phyloP scores from a whole-genome alignment of 345 rosid species.

The Raphanus sativus region DNA sequence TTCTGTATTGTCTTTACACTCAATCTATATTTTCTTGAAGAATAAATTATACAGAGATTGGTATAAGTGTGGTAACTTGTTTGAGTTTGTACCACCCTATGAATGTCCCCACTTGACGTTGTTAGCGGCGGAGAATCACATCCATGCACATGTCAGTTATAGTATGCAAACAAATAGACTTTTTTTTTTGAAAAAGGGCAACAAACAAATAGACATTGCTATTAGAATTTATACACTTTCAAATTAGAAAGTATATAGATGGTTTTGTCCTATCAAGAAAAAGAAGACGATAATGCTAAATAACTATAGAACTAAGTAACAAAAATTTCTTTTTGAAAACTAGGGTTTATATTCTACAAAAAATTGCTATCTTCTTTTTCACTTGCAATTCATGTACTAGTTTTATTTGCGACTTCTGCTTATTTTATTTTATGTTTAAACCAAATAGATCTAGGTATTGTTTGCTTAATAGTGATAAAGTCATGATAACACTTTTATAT shows the following conservation, averaged over 20 bases:
- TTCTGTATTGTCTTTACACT: not conserved
- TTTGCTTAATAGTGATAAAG: not conserved
- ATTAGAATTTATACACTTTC: not conserved
- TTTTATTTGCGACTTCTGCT: not conserved
- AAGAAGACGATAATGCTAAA: not conserved
- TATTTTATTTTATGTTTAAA: not conserved
- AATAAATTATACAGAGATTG: not conserved
- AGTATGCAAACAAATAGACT: not conserved
- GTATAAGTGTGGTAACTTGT: not conserved
- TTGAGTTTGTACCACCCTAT: not conserved
- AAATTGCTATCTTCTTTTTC: not conserved
- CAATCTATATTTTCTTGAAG: not conserved
- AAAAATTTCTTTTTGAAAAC: not conserved
- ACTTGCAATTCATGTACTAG: not conserved
- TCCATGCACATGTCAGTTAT: slow-evolving; percentile 15
- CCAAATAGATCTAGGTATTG: not conserved
- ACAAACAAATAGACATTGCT: not conserved
- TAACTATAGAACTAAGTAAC: not conserved
- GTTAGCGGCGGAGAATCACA: slow-evolving; percentile 14
- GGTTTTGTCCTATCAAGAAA: not conserved
- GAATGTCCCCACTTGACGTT: slow-evolving; percentile 6
- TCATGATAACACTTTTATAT: not conserved
- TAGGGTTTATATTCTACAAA: not conserved
- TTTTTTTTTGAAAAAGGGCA: too few species aligned
- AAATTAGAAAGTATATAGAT: not conserved